Conservation (phyloP, 176 grass and related monocot species). For the Coix lacrymajobi region DNA sequence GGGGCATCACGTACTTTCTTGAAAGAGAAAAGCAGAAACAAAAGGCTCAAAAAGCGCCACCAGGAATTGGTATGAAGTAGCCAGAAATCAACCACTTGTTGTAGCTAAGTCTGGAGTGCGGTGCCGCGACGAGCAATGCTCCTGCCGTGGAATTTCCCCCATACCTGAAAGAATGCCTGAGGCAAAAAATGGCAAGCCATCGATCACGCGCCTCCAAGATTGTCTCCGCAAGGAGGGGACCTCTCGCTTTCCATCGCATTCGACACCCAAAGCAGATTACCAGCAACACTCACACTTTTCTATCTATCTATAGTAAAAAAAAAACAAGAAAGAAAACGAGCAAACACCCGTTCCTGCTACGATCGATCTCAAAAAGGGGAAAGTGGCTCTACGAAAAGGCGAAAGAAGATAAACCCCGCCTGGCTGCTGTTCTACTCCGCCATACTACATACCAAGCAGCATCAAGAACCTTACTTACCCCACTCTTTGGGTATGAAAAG, state of each 20-base stretch:
- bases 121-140: constrained; percentile 6
- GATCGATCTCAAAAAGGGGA: neutral
- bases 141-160: neutral
- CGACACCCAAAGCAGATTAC: constrained; percentile 2
- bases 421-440: neutral
- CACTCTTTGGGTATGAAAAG: neutral
- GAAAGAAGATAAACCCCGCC: constrained; percentile 9
- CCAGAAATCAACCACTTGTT: constrained; percentile 8
- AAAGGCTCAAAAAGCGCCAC: neutral
- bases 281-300: neutral
- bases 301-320: neutral
- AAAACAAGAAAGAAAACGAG: neutral
- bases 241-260: constrained; percentile 3
- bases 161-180: neutral
- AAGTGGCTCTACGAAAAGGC: neutral
- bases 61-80: constrained; percentile 8
- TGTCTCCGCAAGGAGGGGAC: neutral
- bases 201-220: neutral
- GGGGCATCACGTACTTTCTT: constrained; percentile 44
- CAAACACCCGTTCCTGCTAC: neutral
- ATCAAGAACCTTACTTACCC: neutral
- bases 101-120: constrained; percentile 5
- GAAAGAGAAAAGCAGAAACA: constrained; percentile 34
- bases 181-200: neutral
- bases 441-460: neutral